Percentiles rank a stretch among this genome's conserved stretches.
Conservation (phyloP, 768 basidiomycete genomes). For the Xanthoconium stramineum region DNA sequence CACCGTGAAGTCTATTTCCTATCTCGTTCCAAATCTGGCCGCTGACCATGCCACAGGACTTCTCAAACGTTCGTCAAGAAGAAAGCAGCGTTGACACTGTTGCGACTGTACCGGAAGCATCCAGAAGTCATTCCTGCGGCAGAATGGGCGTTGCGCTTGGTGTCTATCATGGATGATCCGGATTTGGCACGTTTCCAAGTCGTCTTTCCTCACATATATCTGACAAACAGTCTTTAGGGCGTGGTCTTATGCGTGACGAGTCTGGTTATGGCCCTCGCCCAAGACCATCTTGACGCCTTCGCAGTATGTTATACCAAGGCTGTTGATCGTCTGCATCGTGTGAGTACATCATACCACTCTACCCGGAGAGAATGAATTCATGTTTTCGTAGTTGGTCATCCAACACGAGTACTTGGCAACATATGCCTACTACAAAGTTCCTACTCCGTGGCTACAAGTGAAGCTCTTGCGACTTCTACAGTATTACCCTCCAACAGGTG, state of each 20-base stretch:
- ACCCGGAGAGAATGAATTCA: constrained; percentile 7
- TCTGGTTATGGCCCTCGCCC: constrained; percentile 89
- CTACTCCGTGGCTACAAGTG: constrained; percentile 96
- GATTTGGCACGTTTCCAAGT: constrained; percentile 61
- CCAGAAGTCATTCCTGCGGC: constrained; percentile 89
- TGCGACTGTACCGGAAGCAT: constrained; percentile 93
- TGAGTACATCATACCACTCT: constrained; percentile 32
- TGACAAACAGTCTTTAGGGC: constrained; percentile 50
- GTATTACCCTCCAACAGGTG: constrained; percentile 94
- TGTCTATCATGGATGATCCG: constrained; percentile 92
- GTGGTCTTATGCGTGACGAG: constrained; percentile 94
- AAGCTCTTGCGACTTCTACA: constrained; percentile 90
- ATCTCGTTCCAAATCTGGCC: constrained; percentile 5
- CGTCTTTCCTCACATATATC: background rate
- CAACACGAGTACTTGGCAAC: constrained; percentile 85
- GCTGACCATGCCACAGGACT: constrained; percentile 52
- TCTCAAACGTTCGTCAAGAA: constrained; percentile 96
- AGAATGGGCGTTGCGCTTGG: constrained; percentile 95
- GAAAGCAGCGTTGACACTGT: constrained; percentile 92
- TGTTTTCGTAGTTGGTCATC: constrained; percentile 66
- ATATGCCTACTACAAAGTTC: constrained; percentile 97
- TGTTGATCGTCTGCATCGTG: constrained; percentile 82
- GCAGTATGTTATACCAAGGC: constrained; percentile 93
- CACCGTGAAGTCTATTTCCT: constrained; percentile 58
- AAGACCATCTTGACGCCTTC: constrained; percentile 88